Evolutionary conservation across 306 rosid genomes (phyloP).

Genomic region (Heteromeles arbutifolia): DNA sequence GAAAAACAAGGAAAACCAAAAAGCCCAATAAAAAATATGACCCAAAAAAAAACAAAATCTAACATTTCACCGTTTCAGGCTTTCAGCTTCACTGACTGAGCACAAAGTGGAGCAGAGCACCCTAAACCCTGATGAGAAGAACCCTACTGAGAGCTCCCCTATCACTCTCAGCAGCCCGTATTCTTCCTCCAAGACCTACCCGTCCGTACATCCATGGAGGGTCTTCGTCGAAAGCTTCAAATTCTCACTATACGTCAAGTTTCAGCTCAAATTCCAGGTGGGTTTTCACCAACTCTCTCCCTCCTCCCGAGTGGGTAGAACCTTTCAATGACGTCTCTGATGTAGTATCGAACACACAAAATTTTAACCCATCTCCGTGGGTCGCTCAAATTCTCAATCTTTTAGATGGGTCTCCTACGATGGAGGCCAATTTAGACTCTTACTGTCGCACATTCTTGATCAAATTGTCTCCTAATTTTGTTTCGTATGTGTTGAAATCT

Average conservation of each 20-base stretch:
- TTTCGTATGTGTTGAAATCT: slow-evolving; percentile 45
- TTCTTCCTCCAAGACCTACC: slow-evolving; percentile 7
- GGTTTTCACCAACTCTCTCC: slow-evolving; percentile 37
- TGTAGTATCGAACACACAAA: slow-evolving; percentile 36
- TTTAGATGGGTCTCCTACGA: slow-evolving; percentile 47
- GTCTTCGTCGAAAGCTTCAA: slow-evolving; percentile 18
- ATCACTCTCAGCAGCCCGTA: slow-evolving; percentile 4
- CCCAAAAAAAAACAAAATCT: too few relatives aligned
- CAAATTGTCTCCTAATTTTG: slow-evolving; percentile 65
- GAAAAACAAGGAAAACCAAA: too few relatives aligned
- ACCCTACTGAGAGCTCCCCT: slow-evolving; percentile 19
- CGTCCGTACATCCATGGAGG: slow-evolving; percentile 18
- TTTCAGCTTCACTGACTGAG: background rate
- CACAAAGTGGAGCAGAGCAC: background rate
- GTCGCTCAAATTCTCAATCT: slow-evolving; percentile 51
- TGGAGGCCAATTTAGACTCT: slow-evolving; percentile 62
- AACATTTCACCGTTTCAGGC: background rate
- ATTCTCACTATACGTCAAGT: background rate
- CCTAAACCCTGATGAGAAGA: slow-evolving; percentile 30
- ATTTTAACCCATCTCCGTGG: slow-evolving; percentile 66
- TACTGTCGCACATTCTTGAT: slow-evolving; percentile 52
- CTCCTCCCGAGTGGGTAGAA: slow-evolving; percentile 75
- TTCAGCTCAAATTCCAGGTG: slow-evolving; percentile 25
- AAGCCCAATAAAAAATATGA: too few relatives aligned
- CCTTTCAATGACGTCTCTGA: slow-evolving; percentile 75